These are phyloP conservation scores for Uronychia binucleata DNA, from an alignment of 73 alveolate genomes.

Conservation along the genomic window DNA sequence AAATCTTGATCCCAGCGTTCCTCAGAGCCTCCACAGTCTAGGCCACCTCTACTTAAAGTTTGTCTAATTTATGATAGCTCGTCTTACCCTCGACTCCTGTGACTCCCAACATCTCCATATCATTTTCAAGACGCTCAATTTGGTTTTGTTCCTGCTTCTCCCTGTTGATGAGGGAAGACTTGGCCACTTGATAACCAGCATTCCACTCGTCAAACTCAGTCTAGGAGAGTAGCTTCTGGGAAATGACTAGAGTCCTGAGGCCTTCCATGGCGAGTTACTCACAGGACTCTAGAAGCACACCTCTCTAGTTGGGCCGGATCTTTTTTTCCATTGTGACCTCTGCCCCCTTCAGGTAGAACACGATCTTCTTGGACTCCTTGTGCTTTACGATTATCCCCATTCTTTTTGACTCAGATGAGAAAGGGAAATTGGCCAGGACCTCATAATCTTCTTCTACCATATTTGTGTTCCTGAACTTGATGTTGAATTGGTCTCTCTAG, in stretches of 20 bases:
- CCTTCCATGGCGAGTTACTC: slow-evolving; percentile 91
- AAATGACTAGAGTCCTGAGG: slow-evolving; percentile 87
- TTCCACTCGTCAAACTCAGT: slow-evolving; percentile 62
- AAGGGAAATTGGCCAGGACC: slow-evolving; percentile 91
- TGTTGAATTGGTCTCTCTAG: slow-evolving; percentile 45
- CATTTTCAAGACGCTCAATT: slow-evolving; percentile 59
- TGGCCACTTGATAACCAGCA: slow-evolving; percentile 56
- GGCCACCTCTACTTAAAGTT: slow-evolving; percentile 73
- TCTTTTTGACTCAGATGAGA: slow-evolving; percentile 92
- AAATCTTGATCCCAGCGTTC: slow-evolving; percentile 81
- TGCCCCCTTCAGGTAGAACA: slow-evolving; percentile 91
- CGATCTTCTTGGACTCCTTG: slow-evolving; percentile 42
- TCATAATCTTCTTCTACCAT: slow-evolving; percentile 33
- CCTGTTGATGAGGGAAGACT: slow-evolving; percentile 50
- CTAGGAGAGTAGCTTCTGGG: slow-evolving; percentile 70
- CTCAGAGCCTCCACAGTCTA: slow-evolving; percentile 69
- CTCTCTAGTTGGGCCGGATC: slow-evolving; percentile 67
- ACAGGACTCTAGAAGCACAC: slow-evolving; percentile 72
- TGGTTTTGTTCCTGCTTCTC: slow-evolving; percentile 42
- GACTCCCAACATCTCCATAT: slow-evolving; percentile 77
- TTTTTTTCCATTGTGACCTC: slow-evolving; percentile 93
- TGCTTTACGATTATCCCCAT: slow-evolving; percentile 94
- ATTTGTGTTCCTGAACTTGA: slow-evolving; percentile 27
- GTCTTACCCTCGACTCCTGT: slow-evolving; percentile 83
- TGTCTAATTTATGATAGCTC: slow-evolving; percentile 42